Conservation (phyloP, 1,139 yeast species). For the Diutina mesorugosa region DNA sequence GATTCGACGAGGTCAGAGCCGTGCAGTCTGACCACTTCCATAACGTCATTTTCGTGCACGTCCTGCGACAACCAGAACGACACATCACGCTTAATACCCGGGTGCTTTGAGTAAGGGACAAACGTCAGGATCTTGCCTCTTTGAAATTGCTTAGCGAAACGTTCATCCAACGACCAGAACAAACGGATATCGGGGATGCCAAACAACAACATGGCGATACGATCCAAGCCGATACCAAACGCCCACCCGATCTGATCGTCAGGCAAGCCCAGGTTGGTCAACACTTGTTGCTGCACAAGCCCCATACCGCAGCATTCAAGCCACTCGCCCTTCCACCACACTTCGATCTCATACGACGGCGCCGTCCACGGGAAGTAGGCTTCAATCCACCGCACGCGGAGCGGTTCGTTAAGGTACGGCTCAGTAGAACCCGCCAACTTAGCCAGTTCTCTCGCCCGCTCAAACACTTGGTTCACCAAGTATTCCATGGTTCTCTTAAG, state of each 20-base stretch:
- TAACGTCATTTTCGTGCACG: constrained; percentile 79
- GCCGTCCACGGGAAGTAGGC: constrained; percentile 98
- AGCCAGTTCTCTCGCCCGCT: constrained; percentile 59
- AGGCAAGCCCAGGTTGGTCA: constrained; percentile 56
- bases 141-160: constrained; percentile 64
- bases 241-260: constrained; percentile 83
- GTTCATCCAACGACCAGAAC: constrained; percentile 79
- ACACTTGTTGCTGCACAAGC: constrained; percentile 67
- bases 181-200: constrained; percentile 92
- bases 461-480: constrained; percentile 73
- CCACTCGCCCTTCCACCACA: constrained; percentile 99
- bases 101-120: constrained; percentile 83
- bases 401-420: constrained; percentile 57
- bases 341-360: constrained; percentile 97
- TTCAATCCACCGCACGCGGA: constrained; percentile 88
- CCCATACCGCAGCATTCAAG: constrained; percentile 97
- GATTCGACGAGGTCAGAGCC: constrained; percentile 88
- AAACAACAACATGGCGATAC: constrained; percentile 90
- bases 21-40: constrained; percentile 77
- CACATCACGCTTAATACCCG: constrained; percentile 75
- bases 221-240: constrained; percentile 89
- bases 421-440: constrained; percentile 50
- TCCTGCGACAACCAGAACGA: constrained; percentile 65
- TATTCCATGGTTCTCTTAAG: constrained; percentile 77
- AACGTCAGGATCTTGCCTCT: constrained; percentile 58